Conservation (phyloP, 495 filamentous ascomycete genomes). For the Penicillium cosmopolitanum region DNA sequence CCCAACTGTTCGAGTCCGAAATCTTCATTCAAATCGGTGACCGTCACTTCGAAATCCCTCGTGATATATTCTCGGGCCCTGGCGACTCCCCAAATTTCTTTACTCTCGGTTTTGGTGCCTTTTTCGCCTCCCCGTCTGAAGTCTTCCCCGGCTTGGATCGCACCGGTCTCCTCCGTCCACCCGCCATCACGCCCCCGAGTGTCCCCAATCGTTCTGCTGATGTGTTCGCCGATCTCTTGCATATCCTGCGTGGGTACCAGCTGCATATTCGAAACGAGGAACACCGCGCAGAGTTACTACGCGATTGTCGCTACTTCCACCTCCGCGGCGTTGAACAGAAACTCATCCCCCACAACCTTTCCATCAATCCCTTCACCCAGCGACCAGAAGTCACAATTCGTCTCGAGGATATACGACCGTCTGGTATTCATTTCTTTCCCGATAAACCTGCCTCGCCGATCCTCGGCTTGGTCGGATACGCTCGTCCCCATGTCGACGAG, state of each 20-base stretch:
- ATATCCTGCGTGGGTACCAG: constrained; percentile 85
- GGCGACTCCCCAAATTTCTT: constrained; percentile 97
- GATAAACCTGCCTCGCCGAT: constrained; percentile 38
- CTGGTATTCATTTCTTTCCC: constrained; percentile 67
- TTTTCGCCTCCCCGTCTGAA: constrained; percentile 79
- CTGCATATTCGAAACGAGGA: constrained; percentile 74
- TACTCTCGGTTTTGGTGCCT: constrained; percentile 86
- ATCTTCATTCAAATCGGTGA: constrained; percentile 91
- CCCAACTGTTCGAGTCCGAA: constrained; percentile 90
- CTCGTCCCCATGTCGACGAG: constrained; percentile 82
- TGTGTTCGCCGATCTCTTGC: constrained; percentile 81
- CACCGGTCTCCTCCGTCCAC: constrained; percentile 82
- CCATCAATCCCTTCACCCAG: constrained; percentile 69
- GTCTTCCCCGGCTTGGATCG: constrained; percentile 86
- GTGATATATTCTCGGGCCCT: constrained; percentile 80
- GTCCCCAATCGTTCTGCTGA: constrained; percentile 81
- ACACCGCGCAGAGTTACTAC: constrained; percentile 77
- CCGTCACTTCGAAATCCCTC: constrained; percentile 83
- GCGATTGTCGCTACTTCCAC: constrained; percentile 91
- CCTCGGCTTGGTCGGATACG: constrained; percentile 71
- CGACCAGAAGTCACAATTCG: constrained; percentile 79
- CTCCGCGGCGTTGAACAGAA: constrained; percentile 89
- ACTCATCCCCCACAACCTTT: constrained; percentile 77
- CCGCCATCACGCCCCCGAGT: constrained; percentile 79
- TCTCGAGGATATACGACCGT: constrained; percentile 83